These are phyloP conservation scores for Sanghuangporus sanghuang DNA, from an alignment of 1,284 basidiomycete genomes.

Conservation along the genomic window DNA sequence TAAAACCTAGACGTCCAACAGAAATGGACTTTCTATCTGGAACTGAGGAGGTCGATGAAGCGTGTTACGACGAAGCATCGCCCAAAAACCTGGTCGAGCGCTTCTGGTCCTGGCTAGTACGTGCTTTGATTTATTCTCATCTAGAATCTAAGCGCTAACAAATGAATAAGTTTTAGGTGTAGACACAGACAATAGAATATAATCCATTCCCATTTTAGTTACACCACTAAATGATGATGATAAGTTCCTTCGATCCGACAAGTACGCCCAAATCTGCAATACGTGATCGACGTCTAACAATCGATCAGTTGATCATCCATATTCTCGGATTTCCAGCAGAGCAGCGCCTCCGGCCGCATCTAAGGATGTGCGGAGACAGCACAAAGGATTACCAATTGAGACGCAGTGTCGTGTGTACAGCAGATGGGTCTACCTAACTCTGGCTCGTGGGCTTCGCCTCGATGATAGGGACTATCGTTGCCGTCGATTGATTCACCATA, in stretches of 20 bases:
- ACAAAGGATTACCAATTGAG: no score
- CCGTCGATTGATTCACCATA: no score
- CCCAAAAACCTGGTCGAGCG: constrained; percentile 62
- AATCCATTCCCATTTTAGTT: not conserved
- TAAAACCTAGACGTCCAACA: constrained; percentile 40
- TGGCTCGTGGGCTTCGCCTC: no score
- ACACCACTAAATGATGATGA: not conserved
- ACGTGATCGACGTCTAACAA: no score
- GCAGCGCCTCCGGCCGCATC: no score
- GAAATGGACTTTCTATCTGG: constrained; percentile 80
- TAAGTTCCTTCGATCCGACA: not conserved
- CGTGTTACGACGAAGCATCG: constrained; percentile 57
- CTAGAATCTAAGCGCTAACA: not conserved
- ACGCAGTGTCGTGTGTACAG: no score
- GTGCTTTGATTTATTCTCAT: constrained; percentile 25
- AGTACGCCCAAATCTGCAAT: not conserved
- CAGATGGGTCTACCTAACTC: no score
- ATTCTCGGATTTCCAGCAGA: no score
- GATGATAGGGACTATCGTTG: no score
- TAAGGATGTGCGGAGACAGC: no score
- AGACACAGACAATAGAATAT: not conserved
- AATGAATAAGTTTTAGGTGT: not conserved
- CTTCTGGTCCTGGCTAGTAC: constrained; percentile 69
- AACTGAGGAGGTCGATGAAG: constrained; percentile 67
- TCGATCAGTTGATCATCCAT: no score